Evolutionary conservation across 164 flowering plant species (phyloP).

Genomic region (Warburgia ugandensis): DNA sequence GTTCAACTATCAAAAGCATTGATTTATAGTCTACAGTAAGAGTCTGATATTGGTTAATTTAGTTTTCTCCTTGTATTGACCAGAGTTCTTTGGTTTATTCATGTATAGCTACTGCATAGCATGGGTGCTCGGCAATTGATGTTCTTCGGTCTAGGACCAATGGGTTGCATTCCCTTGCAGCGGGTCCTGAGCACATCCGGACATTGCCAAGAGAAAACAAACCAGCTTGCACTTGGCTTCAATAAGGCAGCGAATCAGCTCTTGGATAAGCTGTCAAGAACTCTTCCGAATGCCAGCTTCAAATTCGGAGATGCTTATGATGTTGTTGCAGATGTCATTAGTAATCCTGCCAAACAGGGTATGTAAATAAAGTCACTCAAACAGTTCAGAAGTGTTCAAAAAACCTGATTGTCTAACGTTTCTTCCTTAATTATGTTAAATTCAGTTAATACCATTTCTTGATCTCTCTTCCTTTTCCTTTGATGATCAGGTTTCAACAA

Average conservation of each 20-base stretch:
- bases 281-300: slow-evolving; percentile 55
- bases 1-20: too few relatives aligned
- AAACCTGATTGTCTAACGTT: too few relatives aligned
- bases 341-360: slow-evolving; percentile 73
- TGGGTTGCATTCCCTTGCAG: slow-evolving; percentile 98
- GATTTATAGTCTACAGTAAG: too few relatives aligned
- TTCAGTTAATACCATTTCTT: too few relatives aligned
- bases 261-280: slow-evolving; percentile 26
- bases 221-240: slow-evolving; percentile 63
- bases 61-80: too few relatives aligned
- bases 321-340: slow-evolving; percentile 65
- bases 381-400: too few relatives aligned
- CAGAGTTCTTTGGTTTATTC: slow-evolving; percentile 3
- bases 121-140: slow-evolving; percentile 72
- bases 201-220: slow-evolving; percentile 57
- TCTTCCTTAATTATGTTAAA: too few relatives aligned
- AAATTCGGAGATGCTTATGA: slow-evolving; percentile 85
- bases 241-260: slow-evolving; percentile 49
- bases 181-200: slow-evolving; percentile 61
- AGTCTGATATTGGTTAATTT: too few relatives aligned
- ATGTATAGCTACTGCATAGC: slow-evolving; percentile 43
- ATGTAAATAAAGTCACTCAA: too few relatives aligned
- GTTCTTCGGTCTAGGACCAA: slow-evolving; percentile 90
- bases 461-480: neutral
- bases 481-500: slow-evolving; percentile 53